phyloP scores from a whole-genome alignment of 1,139 yeast species.

The Suhomyces bolitotheri region DNA sequence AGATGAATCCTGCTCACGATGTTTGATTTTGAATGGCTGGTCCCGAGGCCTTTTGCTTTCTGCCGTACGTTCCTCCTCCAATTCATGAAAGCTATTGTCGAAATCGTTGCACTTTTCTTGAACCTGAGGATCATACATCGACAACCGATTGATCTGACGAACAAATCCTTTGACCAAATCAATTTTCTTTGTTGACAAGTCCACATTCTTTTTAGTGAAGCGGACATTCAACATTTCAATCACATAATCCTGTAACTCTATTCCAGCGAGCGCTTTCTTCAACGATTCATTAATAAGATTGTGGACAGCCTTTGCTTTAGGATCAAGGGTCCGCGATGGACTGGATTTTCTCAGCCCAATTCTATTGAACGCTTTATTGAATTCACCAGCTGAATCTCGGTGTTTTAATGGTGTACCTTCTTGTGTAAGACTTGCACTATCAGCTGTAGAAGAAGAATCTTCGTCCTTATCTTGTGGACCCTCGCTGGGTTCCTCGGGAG shows the following conservation, averaged over 20 bases:
- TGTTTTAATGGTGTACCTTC: background rate
- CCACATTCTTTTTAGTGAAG: constrained; percentile 12
- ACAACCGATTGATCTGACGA: constrained; percentile 1
- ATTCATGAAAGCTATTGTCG: constrained; percentile 3
- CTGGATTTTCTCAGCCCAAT: background rate
- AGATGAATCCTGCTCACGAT: constrained; percentile 4
- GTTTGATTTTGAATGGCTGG: constrained; percentile 15
- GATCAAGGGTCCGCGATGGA: constrained; percentile 12
- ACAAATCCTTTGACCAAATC: constrained; percentile 5
- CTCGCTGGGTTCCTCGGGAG: background rate
- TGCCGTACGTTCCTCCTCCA: background rate
- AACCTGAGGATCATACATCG: constrained; percentile 6
- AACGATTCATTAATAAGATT: constrained; percentile 9
- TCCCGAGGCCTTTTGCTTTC: constrained; percentile 12
- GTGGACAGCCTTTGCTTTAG: constrained; percentile 9
- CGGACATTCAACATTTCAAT: constrained; percentile 11
- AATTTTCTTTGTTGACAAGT: constrained; percentile 6
- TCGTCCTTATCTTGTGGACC: background rate
- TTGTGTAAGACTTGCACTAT: background rate
- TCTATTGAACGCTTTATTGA: background rate
- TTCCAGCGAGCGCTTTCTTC: constrained; percentile 6
- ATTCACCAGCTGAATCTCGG: background rate
- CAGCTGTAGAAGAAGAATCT: no score
- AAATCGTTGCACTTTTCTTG: constrained; percentile 5
- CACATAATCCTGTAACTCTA: constrained; percentile 3